Evolutionary conservation across 179 eudicot genomes (phyloP), one percentile per base, ranked within the genome.

Genomic region (Beta corolliflora): DNA sequence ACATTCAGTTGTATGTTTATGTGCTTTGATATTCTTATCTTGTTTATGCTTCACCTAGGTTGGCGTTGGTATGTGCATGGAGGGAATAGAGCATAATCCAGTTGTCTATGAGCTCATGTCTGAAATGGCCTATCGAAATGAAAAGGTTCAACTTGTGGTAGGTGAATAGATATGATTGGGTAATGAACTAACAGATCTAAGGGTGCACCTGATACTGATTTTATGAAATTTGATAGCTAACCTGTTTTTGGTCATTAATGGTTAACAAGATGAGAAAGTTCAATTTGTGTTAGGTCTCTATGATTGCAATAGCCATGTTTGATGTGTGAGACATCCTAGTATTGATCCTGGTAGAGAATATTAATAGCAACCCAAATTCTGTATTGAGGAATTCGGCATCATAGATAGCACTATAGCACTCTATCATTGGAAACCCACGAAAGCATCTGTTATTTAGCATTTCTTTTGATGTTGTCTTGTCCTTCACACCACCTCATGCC

Each of bases 11-110:
- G 45, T 65, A 66, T 79, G 54, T 13, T 21, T 25, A 52, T 73
- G 68, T 25, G 44, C 25, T 0, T 25, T 25, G 25, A 25, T 25
- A 23, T 69, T 50, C 53, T 72, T 25, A 23, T 25, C 46, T 48
- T 55, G 52, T 59, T 48, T 81, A 45, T 64, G 77, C 71, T 85
- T 64, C 54, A 54, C 60, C 68, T 88, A 93, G 99, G 88, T 97
- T 87, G 98, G 97, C 75, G 97, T 97, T 84, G 99, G 99, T 80
- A 94, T 88, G 94, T 94, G 99, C 86, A 97, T 97, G 99, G 99
- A 97, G 91, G 99, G 98, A 87, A 94, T 91, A 85, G 98, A 97
- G 83, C 99, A 97, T 21, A 97, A 97, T 88, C 99, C 99, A 76
- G 98, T 97, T 83, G 98, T 93, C 63, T 97, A 93, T 84, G 99